phyloP scores from a whole-genome alignment of 768 basidiomycete species.

The Xerocomellus chrysenteron region DNA sequence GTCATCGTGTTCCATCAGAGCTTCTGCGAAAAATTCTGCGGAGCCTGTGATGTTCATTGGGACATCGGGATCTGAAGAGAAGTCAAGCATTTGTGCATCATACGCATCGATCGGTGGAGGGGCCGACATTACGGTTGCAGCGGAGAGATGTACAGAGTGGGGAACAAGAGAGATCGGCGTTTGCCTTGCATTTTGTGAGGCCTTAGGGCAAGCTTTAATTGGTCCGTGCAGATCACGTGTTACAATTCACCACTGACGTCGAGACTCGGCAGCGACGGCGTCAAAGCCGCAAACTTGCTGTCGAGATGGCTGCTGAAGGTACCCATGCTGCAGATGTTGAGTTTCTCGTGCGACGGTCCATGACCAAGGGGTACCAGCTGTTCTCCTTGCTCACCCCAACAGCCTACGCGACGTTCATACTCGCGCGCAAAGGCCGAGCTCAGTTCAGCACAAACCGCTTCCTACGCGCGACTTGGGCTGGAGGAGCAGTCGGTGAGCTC shows the following conservation, averaged over 20 bases:
- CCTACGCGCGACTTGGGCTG: slow-evolving; percentile 72
- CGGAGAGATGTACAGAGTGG: slow-evolving; percentile 15
- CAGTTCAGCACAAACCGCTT: slow-evolving; percentile 59
- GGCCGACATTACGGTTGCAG: slow-evolving; percentile 25
- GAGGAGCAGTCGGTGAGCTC: slow-evolving; percentile 51
- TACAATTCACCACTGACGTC: slow-evolving; percentile 1
- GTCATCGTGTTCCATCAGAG: slow-evolving; percentile 60
- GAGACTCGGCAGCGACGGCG: slow-evolving; percentile 1
- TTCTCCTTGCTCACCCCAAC: slow-evolving; percentile 64
- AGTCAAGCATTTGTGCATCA: slow-evolving; percentile 68
- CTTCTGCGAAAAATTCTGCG: slow-evolving; percentile 51
- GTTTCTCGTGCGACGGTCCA: slow-evolving; percentile 62
- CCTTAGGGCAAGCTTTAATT: slow-evolving; percentile 29
- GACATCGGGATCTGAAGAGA: slow-evolving; percentile 53
- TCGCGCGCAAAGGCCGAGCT: slow-evolving; percentile 54
- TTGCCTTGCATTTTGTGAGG: slow-evolving; percentile 5
- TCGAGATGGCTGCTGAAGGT: slow-evolving; percentile 18
- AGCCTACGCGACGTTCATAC: slow-evolving; percentile 51
- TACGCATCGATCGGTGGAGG: slow-evolving; percentile 44
- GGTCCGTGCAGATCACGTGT: slow-evolving; percentile 34
- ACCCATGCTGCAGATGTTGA: slow-evolving; percentile 55
- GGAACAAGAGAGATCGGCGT: slow-evolving; percentile 16
- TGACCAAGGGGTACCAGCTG: slow-evolving; percentile 66
- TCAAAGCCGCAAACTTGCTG: background rate
- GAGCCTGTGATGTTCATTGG: slow-evolving; percentile 50